These are phyloP conservation scores for Neofusicoccum parvum DNA, from an alignment of 2,329 filamentous ascomycete species.

Conservation along the genomic window DNA sequence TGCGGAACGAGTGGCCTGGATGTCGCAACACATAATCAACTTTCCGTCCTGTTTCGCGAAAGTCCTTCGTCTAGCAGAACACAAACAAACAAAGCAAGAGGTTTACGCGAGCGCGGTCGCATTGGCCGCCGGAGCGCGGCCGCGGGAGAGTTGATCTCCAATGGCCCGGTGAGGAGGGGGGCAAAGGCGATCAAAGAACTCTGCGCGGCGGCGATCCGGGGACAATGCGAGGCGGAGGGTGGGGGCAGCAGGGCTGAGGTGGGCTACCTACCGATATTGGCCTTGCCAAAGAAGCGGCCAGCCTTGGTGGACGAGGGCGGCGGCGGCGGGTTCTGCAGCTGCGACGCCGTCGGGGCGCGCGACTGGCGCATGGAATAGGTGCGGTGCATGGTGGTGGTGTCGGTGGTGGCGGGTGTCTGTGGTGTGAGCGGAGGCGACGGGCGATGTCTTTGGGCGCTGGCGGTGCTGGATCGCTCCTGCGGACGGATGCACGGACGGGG, in stretches of 20 bases:
- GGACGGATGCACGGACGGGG: constrained; percentile 10
- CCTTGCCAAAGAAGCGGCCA: constrained; percentile 83
- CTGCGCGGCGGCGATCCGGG: constrained; percentile 1
- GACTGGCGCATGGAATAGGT: constrained; percentile 99
- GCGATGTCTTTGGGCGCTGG: background rate
- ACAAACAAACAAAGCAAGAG: background rate
- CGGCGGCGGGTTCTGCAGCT: constrained; percentile 88
- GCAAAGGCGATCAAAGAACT: background rate
- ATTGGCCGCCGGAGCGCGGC: background rate
- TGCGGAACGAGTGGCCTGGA: constrained; percentile 69
- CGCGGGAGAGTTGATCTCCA: background rate
- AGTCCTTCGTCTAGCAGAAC: constrained; percentile 10
- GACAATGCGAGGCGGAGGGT: background rate
- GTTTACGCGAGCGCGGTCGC: background rate
- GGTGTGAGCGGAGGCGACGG: background rate
- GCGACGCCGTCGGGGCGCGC: constrained; percentile 91
- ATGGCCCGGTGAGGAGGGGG: background rate
- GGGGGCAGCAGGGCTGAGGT: background rate
- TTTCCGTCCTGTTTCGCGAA: background rate
- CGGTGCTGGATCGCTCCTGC: background rate
- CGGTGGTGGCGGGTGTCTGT: background rate
- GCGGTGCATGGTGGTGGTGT: constrained; percentile 75
- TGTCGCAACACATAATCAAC: constrained; percentile 21
- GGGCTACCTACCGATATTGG: constrained; percentile 73
- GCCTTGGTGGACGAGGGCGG: constrained; percentile 90